Evolutionary conservation across 805 yeast species (phyloP).

Genomic region (Wickerhamomyces chaumierensis): DNA sequence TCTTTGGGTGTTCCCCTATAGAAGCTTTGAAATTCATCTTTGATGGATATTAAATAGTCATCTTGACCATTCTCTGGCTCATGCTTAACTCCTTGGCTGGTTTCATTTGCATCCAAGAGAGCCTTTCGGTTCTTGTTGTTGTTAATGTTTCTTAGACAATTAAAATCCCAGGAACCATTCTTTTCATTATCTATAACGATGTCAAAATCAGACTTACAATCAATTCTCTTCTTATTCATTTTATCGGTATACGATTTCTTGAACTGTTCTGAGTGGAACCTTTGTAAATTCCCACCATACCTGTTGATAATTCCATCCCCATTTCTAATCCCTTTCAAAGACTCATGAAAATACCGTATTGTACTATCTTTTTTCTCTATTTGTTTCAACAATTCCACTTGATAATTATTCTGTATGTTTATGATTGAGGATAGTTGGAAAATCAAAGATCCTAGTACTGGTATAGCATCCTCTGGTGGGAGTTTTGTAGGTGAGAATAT

Average conservation of each 20-base stretch:
- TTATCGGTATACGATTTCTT: neutral
- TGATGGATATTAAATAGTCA: too few species aligned
- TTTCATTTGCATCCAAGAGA: too few species aligned
- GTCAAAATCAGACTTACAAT: too few species aligned
- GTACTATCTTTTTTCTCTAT: constrained; percentile 21
- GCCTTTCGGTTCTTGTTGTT: too few species aligned
- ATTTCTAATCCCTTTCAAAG: constrained; percentile 13
- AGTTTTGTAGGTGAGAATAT: constrained; percentile 11
- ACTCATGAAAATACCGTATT: constrained; percentile 19
- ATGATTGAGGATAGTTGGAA: constrained; percentile 14
- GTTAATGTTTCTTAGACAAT: too few species aligned
- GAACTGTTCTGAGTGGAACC: constrained; percentile 7
- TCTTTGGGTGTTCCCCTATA: too few species aligned
- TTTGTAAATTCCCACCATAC: constrained; percentile 11
- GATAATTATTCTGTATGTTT: constrained; percentile 12
- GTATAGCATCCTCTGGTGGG: constrained; percentile 14
- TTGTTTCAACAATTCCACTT: constrained; percentile 8
- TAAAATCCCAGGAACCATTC: neutral
- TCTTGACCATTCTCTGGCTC: too few species aligned
- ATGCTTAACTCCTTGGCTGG: too few species aligned
- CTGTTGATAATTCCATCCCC: constrained; percentile 12
- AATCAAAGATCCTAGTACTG: constrained; percentile 12
- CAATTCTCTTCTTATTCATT: too few species aligned
- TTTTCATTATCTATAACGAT: neutral
- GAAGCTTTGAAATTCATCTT: neutral